phyloP scores from a whole-genome alignment of 2,329 filamentous ascomycete species.

The Aspergillus sp. region DNA sequence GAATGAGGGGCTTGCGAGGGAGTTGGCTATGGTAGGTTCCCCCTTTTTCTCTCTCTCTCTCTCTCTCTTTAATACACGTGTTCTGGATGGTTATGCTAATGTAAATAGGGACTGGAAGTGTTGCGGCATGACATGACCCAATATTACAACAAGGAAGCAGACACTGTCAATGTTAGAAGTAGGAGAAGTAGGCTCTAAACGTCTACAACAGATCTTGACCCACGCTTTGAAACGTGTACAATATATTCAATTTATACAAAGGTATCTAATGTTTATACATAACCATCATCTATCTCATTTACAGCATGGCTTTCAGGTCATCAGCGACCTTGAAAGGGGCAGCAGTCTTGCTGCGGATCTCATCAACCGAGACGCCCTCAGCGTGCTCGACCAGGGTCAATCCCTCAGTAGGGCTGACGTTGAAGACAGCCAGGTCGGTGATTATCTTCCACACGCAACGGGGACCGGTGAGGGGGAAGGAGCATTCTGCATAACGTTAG shows the following conservation, averaged over 20 bases:
- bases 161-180: neutral
- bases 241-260: neutral
- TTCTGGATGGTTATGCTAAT: neutral
- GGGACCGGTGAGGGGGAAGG: slow-evolving; percentile 59
- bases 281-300: slow-evolving; percentile 7
- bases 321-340: slow-evolving; percentile 60
- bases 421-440: slow-evolving; percentile 65
- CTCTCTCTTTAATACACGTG: no score
- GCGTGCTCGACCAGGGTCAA: slow-evolving; percentile 59
- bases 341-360: slow-evolving; percentile 63
- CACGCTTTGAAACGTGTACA: neutral
- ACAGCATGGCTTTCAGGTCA: slow-evolving; percentile 48
- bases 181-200: neutral
- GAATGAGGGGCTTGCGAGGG: slow-evolving; percentile 19
- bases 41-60: no score
- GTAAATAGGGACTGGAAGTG: slow-evolving; percentile 17
- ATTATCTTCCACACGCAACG: slow-evolving; percentile 63
- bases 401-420: slow-evolving; percentile 60
- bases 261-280: neutral
- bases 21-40: slow-evolving; percentile 21
- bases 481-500: slow-evolving; percentile 44
- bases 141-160: slow-evolving; percentile 16
- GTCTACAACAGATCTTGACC: no score
- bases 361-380: slow-evolving; percentile 62
- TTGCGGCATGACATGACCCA: slow-evolving; percentile 29